Conservation (phyloP, 768 basidiomycete genomes). For the Naematelia aurantialba region DNA sequence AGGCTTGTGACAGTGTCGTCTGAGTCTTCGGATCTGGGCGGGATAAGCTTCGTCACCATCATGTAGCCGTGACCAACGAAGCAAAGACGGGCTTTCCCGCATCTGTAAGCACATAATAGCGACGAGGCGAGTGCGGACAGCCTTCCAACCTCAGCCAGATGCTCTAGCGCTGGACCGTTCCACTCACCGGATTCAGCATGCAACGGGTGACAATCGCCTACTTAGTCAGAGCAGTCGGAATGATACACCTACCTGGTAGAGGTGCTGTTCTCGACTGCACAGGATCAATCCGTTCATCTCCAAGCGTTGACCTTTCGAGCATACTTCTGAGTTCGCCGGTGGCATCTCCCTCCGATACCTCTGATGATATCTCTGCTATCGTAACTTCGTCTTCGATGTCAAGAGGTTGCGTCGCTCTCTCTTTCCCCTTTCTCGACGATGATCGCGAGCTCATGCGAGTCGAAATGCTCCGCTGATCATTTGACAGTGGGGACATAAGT, state of each 20-base stretch:
- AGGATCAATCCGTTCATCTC: neutral
- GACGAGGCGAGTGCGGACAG: slow-evolving; percentile 50
- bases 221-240: neutral
- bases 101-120: slow-evolving; percentile 89
- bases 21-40: slow-evolving; percentile 57
- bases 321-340: slow-evolving; percentile 21
- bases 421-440: slow-evolving; percentile 28
- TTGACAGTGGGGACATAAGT: neutral
- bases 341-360: slow-evolving; percentile 6
- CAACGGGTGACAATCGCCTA: neutral
- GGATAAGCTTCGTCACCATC: neutral
- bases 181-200: neutral
- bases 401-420: slow-evolving; percentile 15
- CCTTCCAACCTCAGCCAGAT: too few relatives aligned
- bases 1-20: slow-evolving; percentile 67
- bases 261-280: neutral
- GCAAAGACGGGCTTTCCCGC: slow-evolving; percentile 97
- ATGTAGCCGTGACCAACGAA: slow-evolving; percentile 61
- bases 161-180: neutral
- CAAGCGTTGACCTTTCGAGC: slow-evolving; percentile 11
- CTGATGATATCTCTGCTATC: slow-evolving; percentile 15
- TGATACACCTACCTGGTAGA: slow-evolving; percentile 2
- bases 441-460: neutral
- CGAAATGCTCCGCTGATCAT: neutral
- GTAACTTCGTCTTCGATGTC: slow-evolving; percentile 8